Evolutionary conservation across 2,329 filamentous ascomycete species (phyloP).

Genomic region (Fusarium burgessii): DNA sequence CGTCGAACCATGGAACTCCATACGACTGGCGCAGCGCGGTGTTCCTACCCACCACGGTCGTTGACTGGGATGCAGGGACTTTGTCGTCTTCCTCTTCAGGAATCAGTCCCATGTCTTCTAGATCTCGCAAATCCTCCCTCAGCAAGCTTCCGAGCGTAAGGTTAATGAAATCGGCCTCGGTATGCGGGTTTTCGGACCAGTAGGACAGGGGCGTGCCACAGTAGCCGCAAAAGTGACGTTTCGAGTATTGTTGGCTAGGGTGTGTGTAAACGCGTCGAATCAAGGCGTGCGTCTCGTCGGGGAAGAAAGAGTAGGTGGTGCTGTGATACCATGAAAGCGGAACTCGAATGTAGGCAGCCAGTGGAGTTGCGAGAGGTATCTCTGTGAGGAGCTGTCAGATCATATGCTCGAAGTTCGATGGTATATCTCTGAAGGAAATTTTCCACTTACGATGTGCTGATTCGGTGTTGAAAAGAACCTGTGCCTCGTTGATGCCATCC

Average conservation of each 20-base stretch:
- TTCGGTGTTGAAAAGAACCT: slow-evolving; percentile 81
- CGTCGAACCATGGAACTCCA: slow-evolving; percentile 88
- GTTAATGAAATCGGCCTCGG: slow-evolving; percentile 82
- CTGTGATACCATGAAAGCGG: slow-evolving; percentile 85
- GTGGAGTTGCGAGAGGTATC: slow-evolving; percentile 75
- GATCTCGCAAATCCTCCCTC: slow-evolving; percentile 75
- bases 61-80: slow-evolving; percentile 7
- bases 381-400: slow-evolving; percentile 54
- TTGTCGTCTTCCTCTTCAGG: slow-evolving; percentile 58
- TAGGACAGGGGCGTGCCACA: slow-evolving; percentile 88
- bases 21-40: slow-evolving; percentile 66
- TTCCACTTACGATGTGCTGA: slow-evolving; percentile 75
- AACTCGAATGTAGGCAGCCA: slow-evolving; percentile 85
- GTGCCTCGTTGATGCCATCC: slow-evolving; percentile 65
- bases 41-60: slow-evolving; percentile 43
- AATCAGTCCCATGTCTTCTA: slow-evolving; percentile 82
- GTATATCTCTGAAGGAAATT: slow-evolving; percentile 4
- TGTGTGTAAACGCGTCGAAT: slow-evolving; percentile 78
- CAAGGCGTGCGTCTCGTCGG: slow-evolving; percentile 77
- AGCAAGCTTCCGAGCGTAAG: slow-evolving; percentile 83
- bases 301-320: slow-evolving; percentile 78
- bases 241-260: slow-evolving; percentile 66
- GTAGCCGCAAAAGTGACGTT: slow-evolving; percentile 89
- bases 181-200: slow-evolving; percentile 80
- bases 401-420: neutral